Percentiles rank a stretch among this genome's conserved stretches.
Evolutionary conservation across 805 yeast genomes (phyloP).

Genomic region (Kluyveromyces wickerhamii): DNA sequence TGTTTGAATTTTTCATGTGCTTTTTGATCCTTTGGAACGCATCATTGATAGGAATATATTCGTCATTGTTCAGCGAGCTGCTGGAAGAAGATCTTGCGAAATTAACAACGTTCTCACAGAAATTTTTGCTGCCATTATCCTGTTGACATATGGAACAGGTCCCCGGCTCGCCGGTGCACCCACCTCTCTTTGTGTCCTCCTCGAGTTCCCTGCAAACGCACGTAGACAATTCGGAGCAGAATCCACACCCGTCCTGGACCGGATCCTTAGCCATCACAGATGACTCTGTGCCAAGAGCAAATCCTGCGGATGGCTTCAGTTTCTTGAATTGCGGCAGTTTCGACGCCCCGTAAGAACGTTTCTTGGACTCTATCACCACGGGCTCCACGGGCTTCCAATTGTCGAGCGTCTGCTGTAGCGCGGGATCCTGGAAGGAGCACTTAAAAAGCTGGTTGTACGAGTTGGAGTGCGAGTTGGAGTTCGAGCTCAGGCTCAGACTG

Average conservation of each 20-base stretch:
- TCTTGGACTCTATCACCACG: constrained; percentile 30
- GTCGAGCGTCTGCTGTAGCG: constrained; percentile 31
- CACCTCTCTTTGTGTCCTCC: constrained; percentile 35
- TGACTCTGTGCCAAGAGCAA: not conserved
- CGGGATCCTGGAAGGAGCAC: constrained; percentile 13
- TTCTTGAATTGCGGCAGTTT: constrained; percentile 6
- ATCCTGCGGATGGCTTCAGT: not conserved
- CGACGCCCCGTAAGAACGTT: not conserved
- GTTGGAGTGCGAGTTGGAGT: too few relatives aligned
- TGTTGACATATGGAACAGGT: constrained; percentile 73
- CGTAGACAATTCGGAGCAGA: constrained; percentile 85
- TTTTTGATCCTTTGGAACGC: constrained; percentile 82
- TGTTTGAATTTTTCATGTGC: constrained; percentile 45
- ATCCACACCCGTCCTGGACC: constrained; percentile 71
- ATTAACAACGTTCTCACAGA: constrained; percentile 78
- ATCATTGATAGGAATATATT: constrained; percentile 78
- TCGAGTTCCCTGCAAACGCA: constrained; percentile 84
- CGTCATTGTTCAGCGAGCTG: constrained; percentile 3
- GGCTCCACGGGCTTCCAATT: constrained; percentile 56
- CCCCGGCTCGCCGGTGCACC: constrained; percentile 85
- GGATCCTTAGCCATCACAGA: not conserved
- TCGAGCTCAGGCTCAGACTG: too few relatives aligned
- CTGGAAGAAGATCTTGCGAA: constrained; percentile 21
- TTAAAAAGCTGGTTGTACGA: too few relatives aligned
- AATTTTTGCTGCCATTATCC: constrained; percentile 82